Conservation (phyloP, 2,329 filamentous ascomycete species). For the Penicillium capsulatum region DNA sequence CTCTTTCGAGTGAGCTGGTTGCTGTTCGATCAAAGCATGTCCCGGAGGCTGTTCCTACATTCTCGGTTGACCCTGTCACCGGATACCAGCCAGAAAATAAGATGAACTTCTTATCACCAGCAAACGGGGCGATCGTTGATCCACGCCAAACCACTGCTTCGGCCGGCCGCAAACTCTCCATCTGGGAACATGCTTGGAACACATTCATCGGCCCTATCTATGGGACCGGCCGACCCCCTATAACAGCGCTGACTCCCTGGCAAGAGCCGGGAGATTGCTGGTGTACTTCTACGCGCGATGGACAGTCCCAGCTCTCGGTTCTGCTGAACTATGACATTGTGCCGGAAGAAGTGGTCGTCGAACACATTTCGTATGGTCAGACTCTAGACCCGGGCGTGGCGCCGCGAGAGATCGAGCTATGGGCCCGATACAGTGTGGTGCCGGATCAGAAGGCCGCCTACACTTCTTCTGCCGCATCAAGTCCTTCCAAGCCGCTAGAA, state of each 20-base stretch:
- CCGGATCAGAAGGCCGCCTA: not conserved
- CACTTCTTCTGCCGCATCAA: no score
- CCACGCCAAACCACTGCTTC: slow-evolving; percentile 57
- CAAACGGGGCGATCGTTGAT: slow-evolving; percentile 64
- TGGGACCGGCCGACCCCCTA: slow-evolving; percentile 32
- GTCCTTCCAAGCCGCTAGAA: no score
- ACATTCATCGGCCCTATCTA: not conserved
- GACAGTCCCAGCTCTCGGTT: slow-evolving; percentile 42
- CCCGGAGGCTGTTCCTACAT: slow-evolving; percentile 21
- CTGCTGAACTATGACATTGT: slow-evolving; percentile 49
- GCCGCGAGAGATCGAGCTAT: slow-evolving; percentile 67
- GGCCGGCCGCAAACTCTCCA: slow-evolving; percentile 30
- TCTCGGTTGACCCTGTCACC: slow-evolving; percentile 9
- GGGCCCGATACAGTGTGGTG: slow-evolving; percentile 46
- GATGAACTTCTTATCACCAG: slow-evolving; percentile 69
- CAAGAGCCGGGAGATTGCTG: slow-evolving; percentile 80
- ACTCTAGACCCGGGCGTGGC: slow-evolving; percentile 59
- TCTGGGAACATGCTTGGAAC: slow-evolving; percentile 15
- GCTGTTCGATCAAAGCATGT: slow-evolving; percentile 24
- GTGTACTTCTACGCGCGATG: slow-evolving; percentile 59
- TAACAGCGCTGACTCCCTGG: slow-evolving; percentile 65
- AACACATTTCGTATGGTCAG: slow-evolving; percentile 63
- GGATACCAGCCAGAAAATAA: slow-evolving; percentile 28
- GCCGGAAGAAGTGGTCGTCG: slow-evolving; percentile 66
- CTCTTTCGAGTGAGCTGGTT: slow-evolving; percentile 29